phyloP scores from a whole-genome alignment of 495 filamentous ascomycete species.

The Penicillium flavigenum region DNA sequence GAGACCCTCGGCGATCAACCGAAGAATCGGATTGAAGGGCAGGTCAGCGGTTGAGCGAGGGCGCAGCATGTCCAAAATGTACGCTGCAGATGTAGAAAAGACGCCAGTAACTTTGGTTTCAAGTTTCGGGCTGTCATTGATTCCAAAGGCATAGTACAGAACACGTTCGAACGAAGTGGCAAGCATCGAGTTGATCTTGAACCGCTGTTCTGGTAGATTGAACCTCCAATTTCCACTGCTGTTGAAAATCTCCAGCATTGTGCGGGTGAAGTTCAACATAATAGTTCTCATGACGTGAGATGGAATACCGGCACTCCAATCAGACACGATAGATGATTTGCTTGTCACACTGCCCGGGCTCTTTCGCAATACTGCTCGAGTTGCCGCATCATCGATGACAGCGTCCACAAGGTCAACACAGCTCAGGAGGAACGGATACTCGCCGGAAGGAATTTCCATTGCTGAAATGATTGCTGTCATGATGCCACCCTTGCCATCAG shows the following conservation, averaged over 20 bases:
- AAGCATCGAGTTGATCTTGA: slow-evolving; percentile 59
- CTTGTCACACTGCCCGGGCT: slow-evolving; percentile 51
- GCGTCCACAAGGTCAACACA: slow-evolving; percentile 71
- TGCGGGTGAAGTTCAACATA: slow-evolving; percentile 66
- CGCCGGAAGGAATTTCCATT: slow-evolving; percentile 70
- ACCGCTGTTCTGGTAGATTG: slow-evolving; percentile 60
- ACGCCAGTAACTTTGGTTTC: slow-evolving; percentile 60
- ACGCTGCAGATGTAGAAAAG: slow-evolving; percentile 67
- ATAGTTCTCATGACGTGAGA: slow-evolving; percentile 74
- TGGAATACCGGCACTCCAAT: slow-evolving; percentile 68
- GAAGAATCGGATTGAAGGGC: slow-evolving; percentile 74
- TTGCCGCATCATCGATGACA: slow-evolving; percentile 72
- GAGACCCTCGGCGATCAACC: slow-evolving; percentile 65
- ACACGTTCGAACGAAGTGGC: slow-evolving; percentile 68
- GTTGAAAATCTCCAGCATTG: slow-evolving; percentile 77
- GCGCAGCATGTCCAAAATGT: slow-evolving; percentile 74
- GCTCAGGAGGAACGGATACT: slow-evolving; percentile 73
- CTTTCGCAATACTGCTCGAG: slow-evolving; percentile 68
- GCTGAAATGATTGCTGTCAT: slow-evolving; percentile 71
- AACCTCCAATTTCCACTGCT: slow-evolving; percentile 83
- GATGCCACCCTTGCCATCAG: slow-evolving; percentile 67
- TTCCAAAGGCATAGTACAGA: slow-evolving; percentile 67
- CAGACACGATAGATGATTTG: slow-evolving; percentile 52
- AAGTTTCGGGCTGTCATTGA: slow-evolving; percentile 58
- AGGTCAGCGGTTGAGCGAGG: slow-evolving; percentile 65